Evolutionary conservation across 2,329 filamentous ascomycete genomes (phyloP).

Genomic region (Beauveria australis): DNA sequence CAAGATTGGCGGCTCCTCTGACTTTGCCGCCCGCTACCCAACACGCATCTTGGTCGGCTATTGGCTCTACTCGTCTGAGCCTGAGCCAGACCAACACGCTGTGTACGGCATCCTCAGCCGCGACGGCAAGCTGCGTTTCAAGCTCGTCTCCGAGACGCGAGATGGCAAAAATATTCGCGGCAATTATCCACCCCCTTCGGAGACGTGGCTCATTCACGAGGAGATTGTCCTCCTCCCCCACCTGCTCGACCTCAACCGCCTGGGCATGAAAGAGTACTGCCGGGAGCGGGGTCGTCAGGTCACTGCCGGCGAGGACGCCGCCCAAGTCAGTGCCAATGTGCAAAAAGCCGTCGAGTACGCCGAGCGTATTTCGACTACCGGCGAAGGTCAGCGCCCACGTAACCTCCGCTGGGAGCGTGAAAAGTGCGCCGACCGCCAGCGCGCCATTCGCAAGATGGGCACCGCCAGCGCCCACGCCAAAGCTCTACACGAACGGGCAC

Average conservation of each 20-base stretch:
- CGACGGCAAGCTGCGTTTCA: conserved; percentile 10
- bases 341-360: conserved; percentile 9
- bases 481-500: conserved; percentile 3
- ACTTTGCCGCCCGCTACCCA: conserved; percentile 10
- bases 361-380: neutral
- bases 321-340: conserved; percentile 2
- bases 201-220: conserved; percentile 8
- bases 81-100: conserved; percentile 11
- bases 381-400: conserved; percentile 1
- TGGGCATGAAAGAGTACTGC: conserved; percentile 12
- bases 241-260: conserved; percentile 8
- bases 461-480: conserved; percentile 5
- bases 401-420: conserved; percentile 10
- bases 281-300: conserved; percentile 6
- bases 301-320: neutral
- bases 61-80: conserved; percentile 10
- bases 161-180: conserved; percentile 4
- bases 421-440: conserved; percentile 9
- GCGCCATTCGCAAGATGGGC: conserved; percentile 7
- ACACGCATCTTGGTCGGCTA: conserved; percentile 11
- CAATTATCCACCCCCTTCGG: neutral
- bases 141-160: conserved; percentile 9
- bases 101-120: conserved; percentile 11
- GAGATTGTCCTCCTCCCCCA: conserved; percentile 5
- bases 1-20: conserved; percentile 8